phyloP scores from a whole-genome alignment of 2,329 filamentous ascomycete genomes.

The Dactylonectria macrodidyma region DNA sequence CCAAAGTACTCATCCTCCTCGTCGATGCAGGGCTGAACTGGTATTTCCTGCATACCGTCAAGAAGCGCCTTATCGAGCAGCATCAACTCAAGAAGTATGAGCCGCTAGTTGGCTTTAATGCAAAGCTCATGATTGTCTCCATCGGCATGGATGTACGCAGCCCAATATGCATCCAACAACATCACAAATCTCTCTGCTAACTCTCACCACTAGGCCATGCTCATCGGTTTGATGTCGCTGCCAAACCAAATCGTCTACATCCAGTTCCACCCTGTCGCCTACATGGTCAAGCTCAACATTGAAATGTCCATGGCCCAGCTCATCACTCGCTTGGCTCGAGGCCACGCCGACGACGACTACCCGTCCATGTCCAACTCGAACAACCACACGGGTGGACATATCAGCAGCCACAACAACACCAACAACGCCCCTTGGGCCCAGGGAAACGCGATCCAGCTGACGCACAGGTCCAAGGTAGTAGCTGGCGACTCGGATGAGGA shows the following conservation, averaged over 20 bases:
- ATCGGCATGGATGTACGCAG: constrained; percentile 63
- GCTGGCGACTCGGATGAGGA: constrained; percentile 40
- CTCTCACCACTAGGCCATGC: constrained; percentile 30
- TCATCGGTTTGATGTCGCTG: constrained; percentile 54
- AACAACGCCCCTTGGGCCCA: constrained; percentile 35
- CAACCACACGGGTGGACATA: constrained; percentile 13
- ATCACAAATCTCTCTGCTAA: neutral
- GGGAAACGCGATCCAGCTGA: constrained; percentile 32
- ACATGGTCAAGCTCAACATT: constrained; percentile 63
- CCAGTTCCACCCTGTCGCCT: constrained; percentile 67
- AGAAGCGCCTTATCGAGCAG: constrained; percentile 62
- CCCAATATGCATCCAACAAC: neutral
- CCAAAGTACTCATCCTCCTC: constrained; percentile 66
- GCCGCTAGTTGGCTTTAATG: constrained; percentile 64
- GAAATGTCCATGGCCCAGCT: constrained; percentile 61
- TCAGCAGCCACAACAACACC: constrained; percentile 15
- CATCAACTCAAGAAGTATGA: constrained; percentile 65
- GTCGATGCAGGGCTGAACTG: constrained; percentile 67
- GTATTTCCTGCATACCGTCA: constrained; percentile 65
- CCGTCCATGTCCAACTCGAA: constrained; percentile 41
- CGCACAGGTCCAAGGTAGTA: constrained; percentile 36
- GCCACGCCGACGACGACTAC: constrained; percentile 38
- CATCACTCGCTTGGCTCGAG: constrained; percentile 54
- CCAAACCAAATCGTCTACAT: constrained; percentile 58
- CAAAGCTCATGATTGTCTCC: constrained; percentile 64